These are phyloP conservation scores for Trichoderma polysporum DNA, from an alignment of 2,329 filamentous ascomycete genomes.

Conservation along the genomic window DNA sequence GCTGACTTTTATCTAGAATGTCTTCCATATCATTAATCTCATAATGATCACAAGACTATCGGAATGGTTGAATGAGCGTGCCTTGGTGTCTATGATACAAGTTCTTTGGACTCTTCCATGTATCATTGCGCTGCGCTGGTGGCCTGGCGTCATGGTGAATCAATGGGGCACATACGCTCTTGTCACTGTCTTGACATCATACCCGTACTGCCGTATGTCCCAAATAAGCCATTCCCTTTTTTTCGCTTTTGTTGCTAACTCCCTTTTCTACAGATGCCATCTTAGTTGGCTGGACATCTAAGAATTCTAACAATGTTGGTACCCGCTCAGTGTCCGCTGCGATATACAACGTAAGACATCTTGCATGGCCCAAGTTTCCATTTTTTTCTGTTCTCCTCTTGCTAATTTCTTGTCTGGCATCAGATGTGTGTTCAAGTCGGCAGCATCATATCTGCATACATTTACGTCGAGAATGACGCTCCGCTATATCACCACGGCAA, in stretches of 20 bases:
- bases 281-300: constrained; percentile 10
- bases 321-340: constrained; percentile 11
- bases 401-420: neutral
- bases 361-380: neutral
- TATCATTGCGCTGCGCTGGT: constrained; percentile 12
- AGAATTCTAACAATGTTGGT: constrained; percentile 15
- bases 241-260: neutral
- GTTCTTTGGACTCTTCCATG: constrained; percentile 13
- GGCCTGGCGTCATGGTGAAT: constrained; percentile 13
- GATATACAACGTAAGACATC: constrained; percentile 4
- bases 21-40: constrained; percentile 13
- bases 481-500: constrained; percentile 11
- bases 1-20: neutral
- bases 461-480: neutral
- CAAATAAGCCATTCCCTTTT: neutral
- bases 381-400: neutral
- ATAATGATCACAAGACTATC: constrained; percentile 6
- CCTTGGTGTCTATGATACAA: constrained; percentile 7
- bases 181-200: constrained; percentile 12
- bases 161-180: constrained; percentile 16
- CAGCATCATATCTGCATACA: constrained; percentile 11
- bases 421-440: constrained; percentile 15
- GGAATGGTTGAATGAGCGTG: constrained; percentile 4
- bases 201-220: constrained; percentile 12
- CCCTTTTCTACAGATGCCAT: neutral